Evolutionary conservation across 139 green algal species (phyloP).

Genomic region (Haematococcus lacustris): DNA sequence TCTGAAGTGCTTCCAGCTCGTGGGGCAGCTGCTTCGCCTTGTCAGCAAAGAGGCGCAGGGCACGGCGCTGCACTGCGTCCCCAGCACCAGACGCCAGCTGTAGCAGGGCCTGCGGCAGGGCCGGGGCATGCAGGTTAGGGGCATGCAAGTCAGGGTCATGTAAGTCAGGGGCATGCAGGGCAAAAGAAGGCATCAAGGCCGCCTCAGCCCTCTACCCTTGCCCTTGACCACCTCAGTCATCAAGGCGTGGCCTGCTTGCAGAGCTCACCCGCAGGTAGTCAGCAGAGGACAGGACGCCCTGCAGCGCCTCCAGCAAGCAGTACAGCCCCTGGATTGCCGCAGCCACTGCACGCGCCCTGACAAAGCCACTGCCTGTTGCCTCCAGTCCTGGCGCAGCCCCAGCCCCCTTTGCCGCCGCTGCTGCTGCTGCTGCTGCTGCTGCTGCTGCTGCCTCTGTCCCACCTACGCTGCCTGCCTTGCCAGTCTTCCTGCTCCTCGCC

Average conservation of each 20-base stretch:
- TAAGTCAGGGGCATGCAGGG: neutral
- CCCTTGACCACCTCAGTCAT: neutral
- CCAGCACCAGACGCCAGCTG: slow-evolving; percentile 25
- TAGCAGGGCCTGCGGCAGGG: slow-evolving; percentile 27
- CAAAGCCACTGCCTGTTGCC: too few relatives aligned
- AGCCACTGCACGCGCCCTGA: slow-evolving; percentile 13
- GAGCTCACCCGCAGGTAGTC: slow-evolving; percentile 42
- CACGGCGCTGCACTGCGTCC: slow-evolving; percentile 43
- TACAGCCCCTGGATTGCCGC: slow-evolving; percentile 35
- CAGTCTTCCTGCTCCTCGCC: too few relatives aligned
- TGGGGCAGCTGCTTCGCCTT: slow-evolving; percentile 7
- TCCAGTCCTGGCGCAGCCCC: too few relatives aligned
- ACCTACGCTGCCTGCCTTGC: too few relatives aligned
- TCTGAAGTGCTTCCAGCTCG: slow-evolving; percentile 26
- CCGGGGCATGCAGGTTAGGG: neutral
- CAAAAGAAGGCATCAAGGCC: neutral
- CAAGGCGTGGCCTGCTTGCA: neutral
- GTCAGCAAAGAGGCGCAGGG: slow-evolving; percentile 47
- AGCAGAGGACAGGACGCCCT: slow-evolving; percentile 33
- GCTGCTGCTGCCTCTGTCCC: too few relatives aligned
- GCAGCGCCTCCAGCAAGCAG: slow-evolving; percentile 38
- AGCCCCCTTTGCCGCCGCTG: too few relatives aligned
- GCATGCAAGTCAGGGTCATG: neutral
- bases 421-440: too few relatives aligned
- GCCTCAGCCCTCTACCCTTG: neutral